Evolutionary conservation across 164 flowering plant species (phyloP), one percentile per base, ranked within the genome.

Genomic region (Protea cynaroides): DNA sequence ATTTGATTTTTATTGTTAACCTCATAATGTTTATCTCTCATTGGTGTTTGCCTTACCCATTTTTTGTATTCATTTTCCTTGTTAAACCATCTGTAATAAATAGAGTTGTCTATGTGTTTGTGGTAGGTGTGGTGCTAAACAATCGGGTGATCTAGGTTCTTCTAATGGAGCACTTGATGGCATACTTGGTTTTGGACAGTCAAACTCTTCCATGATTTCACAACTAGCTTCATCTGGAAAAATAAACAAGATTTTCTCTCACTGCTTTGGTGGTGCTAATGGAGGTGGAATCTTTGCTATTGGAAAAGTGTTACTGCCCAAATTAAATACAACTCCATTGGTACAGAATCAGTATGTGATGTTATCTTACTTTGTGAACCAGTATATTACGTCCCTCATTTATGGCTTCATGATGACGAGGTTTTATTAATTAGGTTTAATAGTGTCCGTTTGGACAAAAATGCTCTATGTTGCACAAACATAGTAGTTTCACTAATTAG

Each of bases 231-330:
- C 89, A 50, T 50, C 88, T 63, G 96, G 95, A 65, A 82, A 79
- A 65, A 88, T 87, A 71, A 83, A 80, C 68, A 91, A 82, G 71
- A 71, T 78, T 65, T 94, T 94, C 76, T 78, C 97, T 46, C 98
- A 94, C 62, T 94, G 98, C 83, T 76, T 94, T 67, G 96, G 87
- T 74, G 78, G 73, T 61, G 63, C 50, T 40, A 68, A 79, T 71
- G 98, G 98, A 13, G 98, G 98, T 65, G 98, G 98, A 64, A 93
- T 93, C 36, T 93, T 87, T 77, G 88, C 97, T 34, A 89, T 93
- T 75, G 98, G 98, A 63, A 71, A 87, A 46, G 84, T 93, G 59
- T 87, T 85, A 70, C 79, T 86, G 66, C 96, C 97, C 56, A 83
- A 82, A 77, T 76, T 87, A 34, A 85, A 78, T 50, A 78, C 86